Percentiles rank a stretch among this genome's conserved stretches.
These are phyloP conservation scores for Alnus glutinosa DNA, from an alignment of 306 rosid species.

Conservation along the genomic window DNA sequence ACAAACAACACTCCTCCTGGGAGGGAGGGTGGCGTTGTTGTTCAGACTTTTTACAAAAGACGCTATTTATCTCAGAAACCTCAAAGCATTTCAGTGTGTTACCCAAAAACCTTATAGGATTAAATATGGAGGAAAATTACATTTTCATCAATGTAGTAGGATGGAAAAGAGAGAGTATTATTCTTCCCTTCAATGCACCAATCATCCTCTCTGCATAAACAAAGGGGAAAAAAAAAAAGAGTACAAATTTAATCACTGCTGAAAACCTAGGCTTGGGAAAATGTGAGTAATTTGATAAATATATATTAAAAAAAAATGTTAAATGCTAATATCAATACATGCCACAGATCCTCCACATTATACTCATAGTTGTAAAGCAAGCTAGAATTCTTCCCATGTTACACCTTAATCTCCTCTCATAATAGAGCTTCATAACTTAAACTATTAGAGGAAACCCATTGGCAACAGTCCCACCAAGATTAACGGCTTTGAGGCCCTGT, in stretches of 20 bases:
- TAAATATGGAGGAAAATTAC: slow-evolving; percentile 51
- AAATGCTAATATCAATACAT: background rate
- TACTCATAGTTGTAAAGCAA: background rate
- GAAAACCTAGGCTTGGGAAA: slow-evolving; percentile 20
- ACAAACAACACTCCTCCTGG: background rate
- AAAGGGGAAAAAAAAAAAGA: slow-evolving; percentile 20
- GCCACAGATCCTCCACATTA: slow-evolving; percentile 2
- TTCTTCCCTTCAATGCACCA: slow-evolving; percentile 86
- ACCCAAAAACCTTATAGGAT: slow-evolving; percentile 22
- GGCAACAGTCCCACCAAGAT: slow-evolving; percentile 4
- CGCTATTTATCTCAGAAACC: slow-evolving; percentile 26
- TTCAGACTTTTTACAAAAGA: background rate
- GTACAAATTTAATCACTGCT: slow-evolving; percentile 24
- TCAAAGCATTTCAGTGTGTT: slow-evolving; percentile 11
- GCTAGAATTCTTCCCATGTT: background rate
- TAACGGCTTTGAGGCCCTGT: background rate
- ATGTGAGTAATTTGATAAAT: slow-evolving; percentile 14
- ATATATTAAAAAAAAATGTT: background rate
- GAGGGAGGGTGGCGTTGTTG: background rate
- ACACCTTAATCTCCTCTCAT: background rate
- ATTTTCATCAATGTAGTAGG: slow-evolving; percentile 97
- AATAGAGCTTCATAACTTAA: background rate
- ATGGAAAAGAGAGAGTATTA: slow-evolving; percentile 82
- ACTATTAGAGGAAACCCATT: slow-evolving; percentile 1
- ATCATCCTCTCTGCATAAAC: slow-evolving; percentile 83